Conservation (phyloP, 306 rosid species). For the Potentilla sterilis region DNA sequence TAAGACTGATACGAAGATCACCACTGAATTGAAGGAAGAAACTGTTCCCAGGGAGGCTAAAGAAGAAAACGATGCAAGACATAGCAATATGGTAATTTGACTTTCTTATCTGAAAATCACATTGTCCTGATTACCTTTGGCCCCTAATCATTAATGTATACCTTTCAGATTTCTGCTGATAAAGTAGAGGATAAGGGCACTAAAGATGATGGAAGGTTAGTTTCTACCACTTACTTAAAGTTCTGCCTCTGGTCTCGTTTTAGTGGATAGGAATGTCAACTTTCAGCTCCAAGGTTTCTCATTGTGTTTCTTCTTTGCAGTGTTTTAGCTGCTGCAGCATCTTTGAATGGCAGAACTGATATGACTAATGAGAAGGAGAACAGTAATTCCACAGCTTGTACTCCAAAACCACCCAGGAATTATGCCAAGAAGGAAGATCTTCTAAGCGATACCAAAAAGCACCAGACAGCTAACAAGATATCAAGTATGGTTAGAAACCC, state of each 20-base stretch:
- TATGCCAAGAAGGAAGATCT: constrained; percentile 38
- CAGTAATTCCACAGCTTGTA: constrained; percentile 41
- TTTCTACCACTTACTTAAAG: neutral
- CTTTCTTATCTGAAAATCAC: constrained; percentile 8
- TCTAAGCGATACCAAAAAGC: constrained; percentile 55
- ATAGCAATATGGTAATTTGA: constrained; percentile 24
- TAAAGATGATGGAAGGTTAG: constrained; percentile 34
- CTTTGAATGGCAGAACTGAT: constrained; percentile 23
- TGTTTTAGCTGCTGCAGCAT: constrained; percentile 31
- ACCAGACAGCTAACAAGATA: constrained; percentile 50
- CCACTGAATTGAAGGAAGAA: constrained; percentile 33
- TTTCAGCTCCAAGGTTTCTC: neutral
- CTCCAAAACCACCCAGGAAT: constrained; percentile 52
- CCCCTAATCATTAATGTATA: constrained; percentile 10
- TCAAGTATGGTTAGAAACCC: constrained; percentile 46
- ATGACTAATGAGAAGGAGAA: constrained; percentile 12
- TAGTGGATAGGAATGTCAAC: neutral
- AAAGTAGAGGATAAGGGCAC: constrained; percentile 9
- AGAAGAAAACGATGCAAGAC: constrained; percentile 27
- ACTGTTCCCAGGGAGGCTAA: constrained; percentile 20
- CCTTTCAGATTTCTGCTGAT: constrained; percentile 38
- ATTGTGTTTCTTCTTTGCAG: constrained; percentile 20
- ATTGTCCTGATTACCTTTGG: constrained; percentile 10
- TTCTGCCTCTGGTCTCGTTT: neutral
- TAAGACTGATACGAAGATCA: constrained; percentile 25